Evolutionary conservation across 2,329 filamentous ascomycete genomes (phyloP).

Genomic region (Scedosporium aurantiacum): DNA sequence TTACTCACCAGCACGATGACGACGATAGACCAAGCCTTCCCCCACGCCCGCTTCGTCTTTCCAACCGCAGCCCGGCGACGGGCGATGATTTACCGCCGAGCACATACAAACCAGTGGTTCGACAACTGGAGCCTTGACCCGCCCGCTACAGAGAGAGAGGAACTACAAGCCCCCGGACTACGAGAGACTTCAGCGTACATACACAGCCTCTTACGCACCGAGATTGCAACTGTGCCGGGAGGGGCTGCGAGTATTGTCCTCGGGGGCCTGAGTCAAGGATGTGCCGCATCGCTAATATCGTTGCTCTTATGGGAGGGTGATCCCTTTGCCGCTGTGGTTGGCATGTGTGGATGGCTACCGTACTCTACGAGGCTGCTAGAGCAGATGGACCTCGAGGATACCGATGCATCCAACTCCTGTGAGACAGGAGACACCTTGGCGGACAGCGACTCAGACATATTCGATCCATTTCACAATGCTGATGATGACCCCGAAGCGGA

Average conservation of each 20-base stretch:
- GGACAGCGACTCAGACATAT: neutral
- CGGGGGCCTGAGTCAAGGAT: slow-evolving; percentile 43
- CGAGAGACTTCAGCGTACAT: slow-evolving; percentile 28
- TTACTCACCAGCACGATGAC: neutral
- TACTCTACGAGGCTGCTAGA: slow-evolving; percentile 22
- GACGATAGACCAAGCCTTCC: slow-evolving; percentile 23
- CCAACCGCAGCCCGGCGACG: slow-evolving; percentile 31
- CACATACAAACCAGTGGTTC: slow-evolving; percentile 23
- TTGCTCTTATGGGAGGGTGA: slow-evolving; percentile 31
- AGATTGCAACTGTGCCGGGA: slow-evolving; percentile 21
- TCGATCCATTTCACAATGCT: no score
- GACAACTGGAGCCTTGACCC: slow-evolving; percentile 25
- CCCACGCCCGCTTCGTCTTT: slow-evolving; percentile 37
- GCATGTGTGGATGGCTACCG: slow-evolving; percentile 36
- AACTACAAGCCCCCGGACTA: slow-evolving; percentile 14
- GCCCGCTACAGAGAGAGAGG: slow-evolving; percentile 17
- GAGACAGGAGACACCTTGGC: neutral
- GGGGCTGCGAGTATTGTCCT: slow-evolving; percentile 30
- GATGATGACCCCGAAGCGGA: no score
- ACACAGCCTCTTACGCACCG: slow-evolving; percentile 23
- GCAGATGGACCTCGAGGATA: slow-evolving; percentile 6
- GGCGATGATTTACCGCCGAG: slow-evolving; percentile 21
- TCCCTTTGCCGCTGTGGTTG: slow-evolving; percentile 25
- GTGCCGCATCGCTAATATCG: slow-evolving; percentile 31
- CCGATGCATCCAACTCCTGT: neutral